Evolutionary conservation across 2,329 filamentous ascomycete genomes (phyloP).

Genomic region (Bipolaris sorokiniana): DNA sequence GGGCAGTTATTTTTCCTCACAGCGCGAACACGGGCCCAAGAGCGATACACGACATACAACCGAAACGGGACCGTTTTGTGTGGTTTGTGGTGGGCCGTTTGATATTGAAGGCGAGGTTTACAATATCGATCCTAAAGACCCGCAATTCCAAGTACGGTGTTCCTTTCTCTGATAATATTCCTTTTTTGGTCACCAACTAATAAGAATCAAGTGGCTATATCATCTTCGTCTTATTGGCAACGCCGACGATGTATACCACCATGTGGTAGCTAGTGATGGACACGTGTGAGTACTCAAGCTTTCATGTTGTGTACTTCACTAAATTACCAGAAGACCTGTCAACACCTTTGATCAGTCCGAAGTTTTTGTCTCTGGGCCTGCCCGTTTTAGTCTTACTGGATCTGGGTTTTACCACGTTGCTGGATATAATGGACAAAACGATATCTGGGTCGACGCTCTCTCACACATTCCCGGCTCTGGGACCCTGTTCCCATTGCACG

Average conservation of each 20-base stretch:
- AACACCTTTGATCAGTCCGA: slow-evolving; percentile 16
- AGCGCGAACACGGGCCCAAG: slow-evolving; percentile 15
- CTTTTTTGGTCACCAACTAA: neutral
- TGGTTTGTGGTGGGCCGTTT: slow-evolving; percentile 37
- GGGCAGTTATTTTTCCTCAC: slow-evolving; percentile 24
- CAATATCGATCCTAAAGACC: slow-evolving; percentile 27
- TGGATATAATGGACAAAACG: slow-evolving; percentile 14
- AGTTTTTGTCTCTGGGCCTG: slow-evolving; percentile 30
- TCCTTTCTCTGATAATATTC: too few species aligned
- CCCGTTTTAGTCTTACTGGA: slow-evolving; percentile 19
- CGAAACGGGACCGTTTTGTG: slow-evolving; percentile 33
- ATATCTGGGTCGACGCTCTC: slow-evolving; percentile 25
- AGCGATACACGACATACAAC: slow-evolving; percentile 29
- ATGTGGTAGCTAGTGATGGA: slow-evolving; percentile 17
- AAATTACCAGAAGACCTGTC: neutral
- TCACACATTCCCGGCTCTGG: slow-evolving; percentile 15
- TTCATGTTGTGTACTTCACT: neutral
- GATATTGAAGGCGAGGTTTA: slow-evolving; percentile 31
- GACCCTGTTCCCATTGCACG: slow-evolving; percentile 34
- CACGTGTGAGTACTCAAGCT: slow-evolving; percentile 6
- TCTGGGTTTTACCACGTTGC: slow-evolving; percentile 25
- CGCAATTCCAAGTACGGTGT: slow-evolving; percentile 25
- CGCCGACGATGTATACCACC: slow-evolving; percentile 13
- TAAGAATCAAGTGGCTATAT: slow-evolving; percentile 32
- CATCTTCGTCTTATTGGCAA: slow-evolving; percentile 29